Percentiles rank a stretch among this genome's conserved stretches.
phyloP scores from a whole-genome alignment of 768 basidiomycete species.

The Roridomyces roridus region DNA sequence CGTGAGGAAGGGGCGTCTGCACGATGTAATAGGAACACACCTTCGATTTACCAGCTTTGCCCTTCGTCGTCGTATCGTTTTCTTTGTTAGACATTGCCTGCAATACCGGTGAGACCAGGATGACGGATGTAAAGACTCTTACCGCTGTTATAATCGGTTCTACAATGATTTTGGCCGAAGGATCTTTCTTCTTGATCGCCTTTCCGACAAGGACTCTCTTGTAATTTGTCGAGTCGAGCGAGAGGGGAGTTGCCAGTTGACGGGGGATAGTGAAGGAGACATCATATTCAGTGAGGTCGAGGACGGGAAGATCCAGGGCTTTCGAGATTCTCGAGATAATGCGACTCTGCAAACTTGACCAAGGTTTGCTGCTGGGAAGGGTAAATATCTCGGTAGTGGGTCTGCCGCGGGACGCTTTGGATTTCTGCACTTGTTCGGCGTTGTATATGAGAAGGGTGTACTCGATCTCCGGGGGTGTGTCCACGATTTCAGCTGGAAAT shows the following conservation, averaged over 20 bases:
- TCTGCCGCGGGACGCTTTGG: too few species aligned
- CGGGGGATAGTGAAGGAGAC: constrained; percentile 6
- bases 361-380: too few species aligned
- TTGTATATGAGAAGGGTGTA: too few species aligned
- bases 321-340: background rate
- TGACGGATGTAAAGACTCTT: background rate
- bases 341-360: too few species aligned
- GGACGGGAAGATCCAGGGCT: background rate
- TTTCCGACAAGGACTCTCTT: background rate
- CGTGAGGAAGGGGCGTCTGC: background rate
- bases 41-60: background rate
- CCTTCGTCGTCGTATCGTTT: background rate
- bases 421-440: too few species aligned
- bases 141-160: constrained; percentile 1
- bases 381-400: too few species aligned
- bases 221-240: background rate
- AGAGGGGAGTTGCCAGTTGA: background rate
- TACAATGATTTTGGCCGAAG: background rate
- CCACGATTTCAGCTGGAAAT: too few species aligned
- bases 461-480: too few species aligned
- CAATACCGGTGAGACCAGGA: background rate
- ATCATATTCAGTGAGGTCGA: background rate
- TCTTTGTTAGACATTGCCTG: background rate
- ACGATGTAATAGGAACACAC: background rate
- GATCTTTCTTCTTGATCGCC: background rate